Percentiles rank a stretch among this genome's conserved stretches.
Evolutionary conservation across 495 filamentous ascomycete species (phyloP).

Genomic region (Astrothelium subdiscretum): DNA sequence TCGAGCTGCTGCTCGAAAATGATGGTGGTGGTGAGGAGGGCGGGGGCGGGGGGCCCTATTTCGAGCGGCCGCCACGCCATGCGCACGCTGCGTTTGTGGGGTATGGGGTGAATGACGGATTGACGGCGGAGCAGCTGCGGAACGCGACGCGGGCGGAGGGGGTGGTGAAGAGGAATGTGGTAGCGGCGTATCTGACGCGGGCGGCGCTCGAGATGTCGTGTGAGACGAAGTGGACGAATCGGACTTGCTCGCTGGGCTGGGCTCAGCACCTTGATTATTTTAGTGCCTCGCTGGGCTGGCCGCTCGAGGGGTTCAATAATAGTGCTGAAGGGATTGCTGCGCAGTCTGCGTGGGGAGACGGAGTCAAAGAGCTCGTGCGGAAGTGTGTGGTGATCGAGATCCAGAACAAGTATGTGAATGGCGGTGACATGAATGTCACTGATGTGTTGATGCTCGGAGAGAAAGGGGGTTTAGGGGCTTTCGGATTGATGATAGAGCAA

Average conservation of each 20-base stretch:
- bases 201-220: background rate
- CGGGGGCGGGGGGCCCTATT: background rate
- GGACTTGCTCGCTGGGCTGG: background rate
- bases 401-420: background rate
- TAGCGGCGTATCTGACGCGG: background rate
- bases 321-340: background rate
- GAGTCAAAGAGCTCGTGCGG: background rate
- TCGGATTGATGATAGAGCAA: background rate
- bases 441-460: background rate
- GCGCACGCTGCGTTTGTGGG: background rate
- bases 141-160: background rate
- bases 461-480: background rate
- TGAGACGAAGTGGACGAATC: background rate
- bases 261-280: background rate
- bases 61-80: background rate
- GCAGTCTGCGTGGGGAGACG: background rate
- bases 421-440: background rate
- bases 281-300: background rate
- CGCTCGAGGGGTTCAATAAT: background rate
- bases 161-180: background rate
- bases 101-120: background rate
- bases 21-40: no score
- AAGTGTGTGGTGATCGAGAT: background rate
- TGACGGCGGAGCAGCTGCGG: background rate
- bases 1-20: background rate